Evolutionary conservation across 2,329 filamentous ascomycete species (phyloP), one percentile per base, ranked within the genome.

Genomic region (Beauveria sp.): DNA sequence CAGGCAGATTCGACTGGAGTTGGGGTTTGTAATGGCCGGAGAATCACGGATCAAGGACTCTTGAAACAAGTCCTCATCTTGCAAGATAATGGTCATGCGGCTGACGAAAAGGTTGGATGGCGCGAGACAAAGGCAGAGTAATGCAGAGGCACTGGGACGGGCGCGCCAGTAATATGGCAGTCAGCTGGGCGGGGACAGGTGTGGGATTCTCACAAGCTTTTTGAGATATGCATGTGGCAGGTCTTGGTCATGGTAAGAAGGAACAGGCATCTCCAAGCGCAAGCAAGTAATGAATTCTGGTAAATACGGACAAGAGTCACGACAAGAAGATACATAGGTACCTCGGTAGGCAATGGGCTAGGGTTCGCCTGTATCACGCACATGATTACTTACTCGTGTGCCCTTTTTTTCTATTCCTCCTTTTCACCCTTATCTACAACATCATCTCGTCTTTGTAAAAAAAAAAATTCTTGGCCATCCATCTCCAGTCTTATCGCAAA

Each of bases 401-500:
- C 18, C 18, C 1, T 34, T 45, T 52, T 52, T 52, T 59, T 24
- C 18, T 38, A 14, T 38, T 14, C 34, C 34, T 38, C 34, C 30
- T 16, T 52, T 52, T 7, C 30, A 26, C 22, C 30, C 55, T 50
- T 58, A 58, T 49, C 55, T 24, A 6, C 40, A 18, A 38, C 34
- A 12, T 38, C 34, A 38, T 38, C 34, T 38, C 12, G 34, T 38
- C 34, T 38, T 14, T 38, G 34, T 14, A 14, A 38, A 14, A 14
- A 24, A 22, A 38, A 38, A 34, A 34, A 38, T 5, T 38, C 34
- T 38, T 14, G 34, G 34, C 34, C 34, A 12, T 53, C n/a, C 28
- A 47, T 60, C 60, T 53, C 26, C 51, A 58, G 24, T 59, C 61
- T 58, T 62, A 60, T 47, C 55, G 20, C 34, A 42, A 16, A 26